Percentiles rank a stretch among this genome's conserved stretches.
Conservation (phyloP, 441 rosid genomes). For the Macaranga tanarius region DNA sequence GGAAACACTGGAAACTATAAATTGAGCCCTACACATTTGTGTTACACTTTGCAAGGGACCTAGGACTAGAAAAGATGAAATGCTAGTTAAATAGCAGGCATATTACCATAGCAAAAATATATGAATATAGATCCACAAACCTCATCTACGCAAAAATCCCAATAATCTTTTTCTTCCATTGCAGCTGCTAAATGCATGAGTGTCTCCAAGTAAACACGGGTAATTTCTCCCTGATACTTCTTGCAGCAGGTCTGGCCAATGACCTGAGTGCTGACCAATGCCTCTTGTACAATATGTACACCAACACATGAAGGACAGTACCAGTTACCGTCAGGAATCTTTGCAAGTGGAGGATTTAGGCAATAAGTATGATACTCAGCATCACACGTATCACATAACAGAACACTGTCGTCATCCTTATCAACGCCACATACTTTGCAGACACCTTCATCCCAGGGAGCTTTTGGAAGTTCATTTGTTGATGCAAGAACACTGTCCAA, state of each 20-base stretch:
- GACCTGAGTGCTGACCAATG: slow-evolving; percentile 44
- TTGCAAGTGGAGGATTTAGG: slow-evolving; percentile 93
- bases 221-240: slow-evolving; percentile 73
- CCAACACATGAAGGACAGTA: slow-evolving; percentile 93
- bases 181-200: slow-evolving; percentile 52
- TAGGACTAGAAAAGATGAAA: neutral
- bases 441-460: slow-evolving; percentile 99
- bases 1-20: neutral
- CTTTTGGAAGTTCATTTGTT: slow-evolving; percentile 72
- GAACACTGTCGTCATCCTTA: slow-evolving; percentile 97
- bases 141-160: slow-evolving; percentile 81
- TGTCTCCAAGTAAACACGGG: slow-evolving; percentile 59
- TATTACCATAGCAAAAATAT: slow-evolving; percentile 13
- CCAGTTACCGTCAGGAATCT: slow-evolving; percentile 99
- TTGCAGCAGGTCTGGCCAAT: slow-evolving; percentile 43
- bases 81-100: slow-evolving; percentile 11
- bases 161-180: slow-evolving; percentile 86
- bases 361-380: slow-evolving; percentile 98
- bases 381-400: slow-evolving; percentile 94
- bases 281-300: slow-evolving; percentile 50
- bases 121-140: slow-evolving; percentile 39
- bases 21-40: neutral
- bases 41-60: neutral
- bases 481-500: slow-evolving; percentile 64
- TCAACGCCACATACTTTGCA: slow-evolving; percentile 98